Evolutionary conservation across 148 eudicot species (phyloP), one percentile per base, ranked within the genome.

Genomic region (Fagopyrum homotropicum): DNA sequence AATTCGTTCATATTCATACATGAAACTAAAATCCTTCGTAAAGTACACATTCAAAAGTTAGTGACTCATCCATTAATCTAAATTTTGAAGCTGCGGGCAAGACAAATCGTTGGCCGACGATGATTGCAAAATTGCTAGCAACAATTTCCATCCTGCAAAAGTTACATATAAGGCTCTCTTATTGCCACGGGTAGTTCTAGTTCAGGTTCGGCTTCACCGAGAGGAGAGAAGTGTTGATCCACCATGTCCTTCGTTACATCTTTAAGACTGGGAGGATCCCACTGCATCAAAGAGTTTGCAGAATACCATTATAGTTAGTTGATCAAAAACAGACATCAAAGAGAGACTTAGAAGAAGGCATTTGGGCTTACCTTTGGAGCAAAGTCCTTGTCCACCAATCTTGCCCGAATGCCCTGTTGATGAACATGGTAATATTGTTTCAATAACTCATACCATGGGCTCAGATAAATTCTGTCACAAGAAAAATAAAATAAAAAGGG

Each of bases 351-450:
- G 22, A 5, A 45, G n/a, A 7, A 19, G 9, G 10, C 19, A 6
- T 69, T 30, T 35, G 45, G 45, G 45, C 73, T 66, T 81, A 95
- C 99, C 87, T 90, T 95, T 16, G 97, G 99, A 77, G 93, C 88
- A 78, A 92, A 95, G 85, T 95, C 97, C 79, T 95, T 92, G 85
- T 92, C 97, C 50, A 92, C 87, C 49, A 95, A 82, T 76, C 96
- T 85, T 60, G 98, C 96, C 82, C 97, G 87, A 64, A 89, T 85
- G 70, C 97, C 99, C 99, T 95, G 79, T 51, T 69, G 51, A 84
- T 44, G 15, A 57, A 40, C 43, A 7, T 47, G 44, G 56, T 46
- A 45, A 70, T 12, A 45, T 40, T 17, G 1, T 60, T 69, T 75
- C 54, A 15, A 17, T 9, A 29, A 43, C 46, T 9, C 7, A 44